Conservation (phyloP, 257 asterid genomes). For the Forsythia suspensa region DNA sequence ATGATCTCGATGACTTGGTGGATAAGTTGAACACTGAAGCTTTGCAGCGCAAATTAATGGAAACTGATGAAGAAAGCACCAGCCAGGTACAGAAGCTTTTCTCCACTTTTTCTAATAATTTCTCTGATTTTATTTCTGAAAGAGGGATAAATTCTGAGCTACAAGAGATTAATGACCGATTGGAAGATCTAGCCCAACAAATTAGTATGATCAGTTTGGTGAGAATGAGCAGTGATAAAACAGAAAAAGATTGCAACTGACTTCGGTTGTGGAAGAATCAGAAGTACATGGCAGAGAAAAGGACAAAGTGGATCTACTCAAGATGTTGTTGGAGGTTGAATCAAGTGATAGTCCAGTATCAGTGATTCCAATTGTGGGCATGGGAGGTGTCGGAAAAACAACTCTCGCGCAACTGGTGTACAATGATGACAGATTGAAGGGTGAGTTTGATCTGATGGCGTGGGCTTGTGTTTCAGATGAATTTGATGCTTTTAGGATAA, state of each 20-base stretch:
- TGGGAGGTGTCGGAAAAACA: constrained; percentile 31
- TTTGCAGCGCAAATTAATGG: not conserved
- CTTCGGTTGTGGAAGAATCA: constrained; percentile 7
- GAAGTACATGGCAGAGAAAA: constrained; percentile 27
- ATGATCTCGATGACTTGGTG: constrained; percentile 26
- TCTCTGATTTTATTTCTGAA: not conserved
- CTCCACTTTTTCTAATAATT: constrained; percentile 10
- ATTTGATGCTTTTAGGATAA: not conserved
- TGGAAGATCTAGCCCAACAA: not conserved
- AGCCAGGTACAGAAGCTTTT: constrained; percentile 11
- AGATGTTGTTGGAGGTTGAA: constrained; percentile 11
- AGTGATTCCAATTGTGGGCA: constrained; percentile 25
- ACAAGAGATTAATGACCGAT: not conserved
- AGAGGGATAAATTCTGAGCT: not conserved
- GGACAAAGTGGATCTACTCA: constrained; percentile 10
- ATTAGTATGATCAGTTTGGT: too few relatives aligned
- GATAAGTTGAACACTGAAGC: constrained; percentile 28
- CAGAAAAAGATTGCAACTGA: not conserved
- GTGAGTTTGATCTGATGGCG: constrained; percentile 11
- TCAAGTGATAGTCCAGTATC: constrained; percentile 4
- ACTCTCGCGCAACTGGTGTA: constrained; percentile 22
- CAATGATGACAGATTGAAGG: constrained; percentile 17
- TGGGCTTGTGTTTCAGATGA: constrained; percentile 24
- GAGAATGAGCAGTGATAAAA: not conserved
- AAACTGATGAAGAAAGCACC: not conserved